These are phyloP conservation scores for Fusarium sp. DNA, from an alignment of 2,329 filamentous ascomycete genomes.

Conservation along the genomic window DNA sequence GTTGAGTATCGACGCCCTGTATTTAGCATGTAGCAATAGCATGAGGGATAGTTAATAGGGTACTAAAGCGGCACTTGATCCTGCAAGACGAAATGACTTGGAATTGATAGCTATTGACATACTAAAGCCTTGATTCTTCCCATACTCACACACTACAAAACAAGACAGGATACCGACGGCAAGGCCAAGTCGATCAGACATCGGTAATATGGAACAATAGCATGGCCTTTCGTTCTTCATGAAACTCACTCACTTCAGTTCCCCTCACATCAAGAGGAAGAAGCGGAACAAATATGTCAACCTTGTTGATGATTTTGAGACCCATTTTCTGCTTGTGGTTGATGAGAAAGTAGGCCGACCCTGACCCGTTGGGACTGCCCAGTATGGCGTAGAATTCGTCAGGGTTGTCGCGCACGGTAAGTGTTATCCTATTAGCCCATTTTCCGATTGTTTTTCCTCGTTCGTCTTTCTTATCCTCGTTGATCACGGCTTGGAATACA, in stretches of 20 bases:
- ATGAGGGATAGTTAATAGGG: too few relatives aligned
- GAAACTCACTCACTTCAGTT: neutral
- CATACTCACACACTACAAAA: too few relatives aligned
- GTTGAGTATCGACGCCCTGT: too few relatives aligned
- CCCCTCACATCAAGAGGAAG: neutral
- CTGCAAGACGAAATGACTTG: too few relatives aligned
- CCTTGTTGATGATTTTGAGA: constrained; percentile 7
- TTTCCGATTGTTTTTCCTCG: constrained; percentile 2
- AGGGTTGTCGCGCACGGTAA: neutral
- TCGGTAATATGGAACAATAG: constrained; percentile 12
- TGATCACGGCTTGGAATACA: constrained; percentile 8
- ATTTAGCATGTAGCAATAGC: too few relatives aligned
- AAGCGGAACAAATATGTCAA: constrained; percentile 19
- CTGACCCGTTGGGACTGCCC: constrained; percentile 15
- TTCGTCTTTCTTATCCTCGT: neutral
- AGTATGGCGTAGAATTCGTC: constrained; percentile 11
- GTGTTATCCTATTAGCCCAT: constrained; percentile 7
- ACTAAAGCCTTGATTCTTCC: too few relatives aligned
- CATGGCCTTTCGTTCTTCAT: constrained; percentile 2
- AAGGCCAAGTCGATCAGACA: neutral
- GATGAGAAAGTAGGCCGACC: constrained; percentile 5
- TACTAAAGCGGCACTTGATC: too few relatives aligned
- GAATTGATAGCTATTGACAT: too few relatives aligned
- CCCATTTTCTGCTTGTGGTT: constrained; percentile 18
- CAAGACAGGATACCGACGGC: too few relatives aligned